Base-by-base conservation (phyloP, 2,329 filamentous ascomycete species). In the Colletotrichum theobromicola region DNA sequence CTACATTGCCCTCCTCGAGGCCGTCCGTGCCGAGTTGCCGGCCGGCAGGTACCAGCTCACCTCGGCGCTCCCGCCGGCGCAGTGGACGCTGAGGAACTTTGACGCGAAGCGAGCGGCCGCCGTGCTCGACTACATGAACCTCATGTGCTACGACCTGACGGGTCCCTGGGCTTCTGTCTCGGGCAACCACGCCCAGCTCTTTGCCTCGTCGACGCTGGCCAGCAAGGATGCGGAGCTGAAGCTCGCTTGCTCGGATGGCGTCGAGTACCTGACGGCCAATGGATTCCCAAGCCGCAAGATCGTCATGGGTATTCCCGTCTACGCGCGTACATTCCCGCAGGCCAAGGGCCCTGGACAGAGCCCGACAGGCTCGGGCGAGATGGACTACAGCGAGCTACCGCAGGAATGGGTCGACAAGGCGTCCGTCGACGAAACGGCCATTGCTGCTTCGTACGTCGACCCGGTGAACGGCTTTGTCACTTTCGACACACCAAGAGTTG, bases 61-160 rank as follows among this genome's bases (percentile, higher is more conserved):
- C 3, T 90, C 91, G 2, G 92, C 92, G 10, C 87, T 94, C 2
- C 91, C 92, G 3, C 90, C 89, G 2, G 91, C 90, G 2, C 86
- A 91, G 78, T 93, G 91, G 86, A 90, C 89, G 16, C 85, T 94
- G 24, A 86, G 85, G 75, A 85, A 93, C 79, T 91, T 94, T 79
- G 87, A 93, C 76, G 83, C 93, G 5, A 77, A 78, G 4, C 83
- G 86, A 13, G 88, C 90, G 2, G 85, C 88, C 2, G 77, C 84
- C 5, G 83, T 90, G 46, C 85, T 94, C 60, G 91, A 94, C 80
- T 85, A 90, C 78, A 83, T 94, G 75, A 93, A 94, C 78, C 85
- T 94, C 58, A 94, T 94, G 93, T 87, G 89, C 15, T 94, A 94
- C 79, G 92, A 94, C 80, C 93, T 93, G 77, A 87, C 88, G 0